phyloP scores from a whole-genome alignment of 2,329 filamentous ascomycete species.

The Exophiala calicioides region DNA sequence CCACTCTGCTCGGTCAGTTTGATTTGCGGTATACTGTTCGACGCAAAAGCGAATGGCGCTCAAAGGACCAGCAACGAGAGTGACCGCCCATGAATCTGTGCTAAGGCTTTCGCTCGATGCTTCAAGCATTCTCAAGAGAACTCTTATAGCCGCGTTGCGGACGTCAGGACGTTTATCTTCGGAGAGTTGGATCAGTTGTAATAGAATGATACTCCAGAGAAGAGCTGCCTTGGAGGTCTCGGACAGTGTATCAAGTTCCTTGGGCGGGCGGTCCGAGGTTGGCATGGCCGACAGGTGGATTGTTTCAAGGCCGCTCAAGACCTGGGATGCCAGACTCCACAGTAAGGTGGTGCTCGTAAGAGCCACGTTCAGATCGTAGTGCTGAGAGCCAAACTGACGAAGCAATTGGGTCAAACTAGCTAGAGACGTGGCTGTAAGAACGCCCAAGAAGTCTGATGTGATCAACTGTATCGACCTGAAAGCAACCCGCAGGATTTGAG shows the following conservation, averaged over 20 bases:
- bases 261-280: background rate
- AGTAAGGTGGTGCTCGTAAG: slow-evolving; percentile 94
- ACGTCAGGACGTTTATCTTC: slow-evolving; percentile 44
- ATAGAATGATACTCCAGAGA: slow-evolving; percentile 26
- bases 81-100: slow-evolving; percentile 43
- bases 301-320: slow-evolving; percentile 16
- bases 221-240: slow-evolving; percentile 3
- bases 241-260: background rate
- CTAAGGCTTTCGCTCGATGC: slow-evolving; percentile 72
- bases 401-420: slow-evolving; percentile 81
- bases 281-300: slow-evolving; percentile 16
- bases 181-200: slow-evolving; percentile 38
- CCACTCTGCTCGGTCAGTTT: slow-evolving; percentile 14
- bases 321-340: slow-evolving; percentile 78
- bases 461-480: slow-evolving; percentile 90
- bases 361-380: slow-evolving; percentile 91
- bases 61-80: slow-evolving; percentile 41
- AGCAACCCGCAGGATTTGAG: slow-evolving; percentile 73
- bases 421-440: slow-evolving; percentile 70
- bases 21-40: slow-evolving; percentile 3
- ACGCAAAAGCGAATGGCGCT: slow-evolving; percentile 15
- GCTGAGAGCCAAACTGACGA: slow-evolving; percentile 83
- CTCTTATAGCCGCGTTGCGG: slow-evolving; percentile 74
- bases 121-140: slow-evolving; percentile 85
- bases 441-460: slow-evolving; percentile 87